Percentiles rank a stretch among this genome's conserved stretches.
These are phyloP conservation scores for Botryosphaeria dothidea DNA, from an alignment of 2,329 filamentous ascomycete species.

Conservation along the genomic window DNA sequence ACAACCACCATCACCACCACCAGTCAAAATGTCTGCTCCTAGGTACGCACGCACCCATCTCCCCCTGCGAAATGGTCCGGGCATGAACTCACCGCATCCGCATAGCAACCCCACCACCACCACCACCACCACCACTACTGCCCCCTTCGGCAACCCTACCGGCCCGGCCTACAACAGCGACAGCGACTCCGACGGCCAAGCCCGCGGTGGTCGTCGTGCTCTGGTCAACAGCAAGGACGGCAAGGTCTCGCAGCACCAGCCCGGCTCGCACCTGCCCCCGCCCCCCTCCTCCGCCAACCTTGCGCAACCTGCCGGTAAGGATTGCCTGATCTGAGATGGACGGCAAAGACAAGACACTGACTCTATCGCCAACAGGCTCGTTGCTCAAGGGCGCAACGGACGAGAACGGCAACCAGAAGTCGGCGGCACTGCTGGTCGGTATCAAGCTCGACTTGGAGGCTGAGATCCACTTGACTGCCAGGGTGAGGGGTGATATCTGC, in stretches of 20 bases:
- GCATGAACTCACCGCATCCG: not conserved
- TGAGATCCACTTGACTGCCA: conserved; percentile 62
- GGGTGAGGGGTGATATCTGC: conserved; percentile 62
- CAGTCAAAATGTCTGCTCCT: conserved; percentile 2
- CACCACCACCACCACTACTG: conserved; percentile 10
- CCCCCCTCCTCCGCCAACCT: conserved; percentile 4
- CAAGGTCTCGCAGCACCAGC: conserved; percentile 3
- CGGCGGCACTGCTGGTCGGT: conserved; percentile 59
- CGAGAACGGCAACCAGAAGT: conserved; percentile 58
- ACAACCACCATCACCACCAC: not conserved
- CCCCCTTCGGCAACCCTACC: conserved; percentile 5
- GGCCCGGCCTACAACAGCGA: conserved; percentile 8
- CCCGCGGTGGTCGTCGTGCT: conserved; percentile 9
- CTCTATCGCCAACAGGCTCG: conserved; percentile 41
- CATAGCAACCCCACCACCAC: not conserved
- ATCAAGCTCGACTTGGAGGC: conserved; percentile 66
- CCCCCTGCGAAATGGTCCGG: too few relatives aligned
- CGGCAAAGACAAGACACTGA: not conserved
- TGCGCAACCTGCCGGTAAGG: conserved; percentile 7
- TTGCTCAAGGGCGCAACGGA: conserved; percentile 60
- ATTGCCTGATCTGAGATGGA: not conserved
- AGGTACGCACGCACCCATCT: not conserved
- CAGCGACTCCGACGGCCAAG: conserved; percentile 14
- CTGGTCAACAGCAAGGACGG: conserved; percentile 1
- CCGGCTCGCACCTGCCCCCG: not conserved